A percentile compares a stretch with the other conserved stretches of the same genome.
Evolutionary conservation across 306 rosid species (phyloP).

Genomic region (Gynostemma pentaphyllum): DNA sequence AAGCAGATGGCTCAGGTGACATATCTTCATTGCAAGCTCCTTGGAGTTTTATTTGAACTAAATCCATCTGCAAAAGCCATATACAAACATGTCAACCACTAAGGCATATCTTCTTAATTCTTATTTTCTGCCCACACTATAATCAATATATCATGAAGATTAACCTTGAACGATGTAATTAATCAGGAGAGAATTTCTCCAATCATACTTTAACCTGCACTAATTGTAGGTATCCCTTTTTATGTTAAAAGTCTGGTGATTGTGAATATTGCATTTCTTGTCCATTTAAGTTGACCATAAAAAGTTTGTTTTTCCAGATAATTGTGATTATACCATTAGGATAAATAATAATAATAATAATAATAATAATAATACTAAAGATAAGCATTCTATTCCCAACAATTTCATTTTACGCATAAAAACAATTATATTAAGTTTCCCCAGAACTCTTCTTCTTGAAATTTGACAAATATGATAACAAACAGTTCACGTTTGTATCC

Average conservation of each 20-base stretch:
- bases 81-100: background rate
- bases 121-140: background rate
- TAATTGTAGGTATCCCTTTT: background rate
- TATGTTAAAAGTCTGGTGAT: background rate
- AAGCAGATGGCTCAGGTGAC: conserved; percentile 33
- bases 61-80: conserved; percentile 38
- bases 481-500: background rate
- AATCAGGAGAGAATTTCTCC: background rate
- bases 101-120: background rate
- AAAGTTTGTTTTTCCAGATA: background rate
- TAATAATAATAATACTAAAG: too few relatives aligned
- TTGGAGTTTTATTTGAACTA: conserved; percentile 22
- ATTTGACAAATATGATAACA: background rate
- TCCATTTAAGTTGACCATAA: background rate
- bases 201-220: background rate
- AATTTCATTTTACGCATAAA: too few relatives aligned
- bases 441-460: background rate
- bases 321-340: background rate
- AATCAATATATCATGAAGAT: conserved; percentile 1
- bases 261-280: background rate
- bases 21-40: conserved; percentile 28
- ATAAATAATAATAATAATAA: too few relatives aligned
- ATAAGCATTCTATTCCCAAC: too few relatives aligned
- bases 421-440: background rate
- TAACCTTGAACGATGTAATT: background rate